These are phyloP conservation scores for peach (Prunus persica) DNA, from an alignment of 306 rosid species.

Conservation along the genomic window DNA sequence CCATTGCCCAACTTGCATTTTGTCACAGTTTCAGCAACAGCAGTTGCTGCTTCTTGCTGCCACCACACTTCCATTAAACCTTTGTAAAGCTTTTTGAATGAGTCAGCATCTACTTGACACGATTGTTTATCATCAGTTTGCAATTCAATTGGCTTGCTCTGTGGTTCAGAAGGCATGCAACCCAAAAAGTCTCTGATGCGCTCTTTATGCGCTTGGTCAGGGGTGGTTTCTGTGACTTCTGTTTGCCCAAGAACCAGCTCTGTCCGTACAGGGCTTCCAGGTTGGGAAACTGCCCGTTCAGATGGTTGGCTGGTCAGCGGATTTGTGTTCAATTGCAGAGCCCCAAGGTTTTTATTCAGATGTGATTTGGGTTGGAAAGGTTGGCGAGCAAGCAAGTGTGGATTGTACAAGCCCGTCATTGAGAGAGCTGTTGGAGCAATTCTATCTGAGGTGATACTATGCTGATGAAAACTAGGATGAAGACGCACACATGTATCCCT, in stretches of 20 bases:
- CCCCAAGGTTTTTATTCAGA: constrained; percentile 57
- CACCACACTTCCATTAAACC: constrained; percentile 91
- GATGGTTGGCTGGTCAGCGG: constrained; percentile 36
- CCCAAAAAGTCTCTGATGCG: constrained; percentile 62
- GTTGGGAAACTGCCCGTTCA: constrained; percentile 33
- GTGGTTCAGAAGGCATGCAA: constrained; percentile 65
- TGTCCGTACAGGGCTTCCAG: constrained; percentile 60
- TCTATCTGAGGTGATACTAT: constrained; percentile 51
- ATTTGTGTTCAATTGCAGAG: constrained; percentile 55
- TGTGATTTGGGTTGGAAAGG: constrained; percentile 59
- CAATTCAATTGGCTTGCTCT: constrained; percentile 49
- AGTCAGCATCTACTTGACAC: constrained; percentile 52
- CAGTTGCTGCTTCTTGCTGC: constrained; percentile 94
- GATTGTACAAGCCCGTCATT: constrained; percentile 49
- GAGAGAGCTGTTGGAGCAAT: constrained; percentile 49
- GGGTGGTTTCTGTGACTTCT: constrained; percentile 30
- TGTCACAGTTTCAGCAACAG: constrained; percentile 76
- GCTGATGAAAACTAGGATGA: constrained; percentile 79
- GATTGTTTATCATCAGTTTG: constrained; percentile 48
- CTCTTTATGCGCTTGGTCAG: constrained; percentile 46
- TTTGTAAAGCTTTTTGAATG: constrained; percentile 74
- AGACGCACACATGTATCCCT: constrained; percentile 56
- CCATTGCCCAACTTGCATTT: constrained; percentile 72
- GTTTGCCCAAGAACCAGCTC: constrained; percentile 80
- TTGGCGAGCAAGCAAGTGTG: constrained; percentile 52